phyloP scores from a whole-genome alignment of 1,139 yeast genomes.

The Debaryomyces sp. region DNA sequence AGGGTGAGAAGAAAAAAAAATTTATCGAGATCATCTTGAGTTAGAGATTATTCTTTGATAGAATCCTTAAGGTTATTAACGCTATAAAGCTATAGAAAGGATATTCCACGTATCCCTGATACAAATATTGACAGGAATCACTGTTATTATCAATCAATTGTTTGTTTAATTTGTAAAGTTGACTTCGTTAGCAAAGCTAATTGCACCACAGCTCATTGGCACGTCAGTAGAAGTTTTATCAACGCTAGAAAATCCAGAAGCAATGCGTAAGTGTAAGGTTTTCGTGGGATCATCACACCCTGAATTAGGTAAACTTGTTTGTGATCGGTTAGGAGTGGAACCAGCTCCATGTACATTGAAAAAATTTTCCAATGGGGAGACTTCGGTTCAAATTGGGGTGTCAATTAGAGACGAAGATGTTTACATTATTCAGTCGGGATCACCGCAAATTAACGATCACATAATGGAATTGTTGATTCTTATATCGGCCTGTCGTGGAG shows the following conservation, averaged over 20 bases:
- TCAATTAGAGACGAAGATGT: constrained; percentile 97
- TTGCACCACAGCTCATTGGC: constrained; percentile 4
- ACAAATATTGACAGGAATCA: neutral
- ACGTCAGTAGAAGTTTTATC: constrained; percentile 7
- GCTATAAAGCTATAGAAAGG: constrained; percentile 3
- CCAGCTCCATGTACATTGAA: constrained; percentile 93
- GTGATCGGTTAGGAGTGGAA: constrained; percentile 87
- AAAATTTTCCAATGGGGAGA: constrained; percentile 96
- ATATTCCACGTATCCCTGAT: constrained; percentile 1
- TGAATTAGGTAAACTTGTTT: constrained; percentile 85
- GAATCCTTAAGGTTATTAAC: constrained; percentile 1
- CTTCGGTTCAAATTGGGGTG: constrained; percentile 92
- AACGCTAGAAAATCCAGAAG: constrained; percentile 4
- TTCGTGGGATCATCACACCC: constrained; percentile 98
- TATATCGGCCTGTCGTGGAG: constrained; percentile 95
- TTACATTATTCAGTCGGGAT: constrained; percentile 92
- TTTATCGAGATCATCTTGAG: neutral
- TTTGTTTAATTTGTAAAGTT: constrained; percentile 7
- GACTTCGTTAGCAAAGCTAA: constrained; percentile 7
- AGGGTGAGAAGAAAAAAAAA: constrained; percentile 1
- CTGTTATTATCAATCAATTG: neutral
- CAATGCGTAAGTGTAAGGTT: constrained; percentile 94
- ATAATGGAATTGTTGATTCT: constrained; percentile 94
- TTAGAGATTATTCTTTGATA: constrained; percentile 4
- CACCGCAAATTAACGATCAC: constrained; percentile 87